Conservation (phyloP, 164 flowering plant genomes). For the Piper betle region DNA sequence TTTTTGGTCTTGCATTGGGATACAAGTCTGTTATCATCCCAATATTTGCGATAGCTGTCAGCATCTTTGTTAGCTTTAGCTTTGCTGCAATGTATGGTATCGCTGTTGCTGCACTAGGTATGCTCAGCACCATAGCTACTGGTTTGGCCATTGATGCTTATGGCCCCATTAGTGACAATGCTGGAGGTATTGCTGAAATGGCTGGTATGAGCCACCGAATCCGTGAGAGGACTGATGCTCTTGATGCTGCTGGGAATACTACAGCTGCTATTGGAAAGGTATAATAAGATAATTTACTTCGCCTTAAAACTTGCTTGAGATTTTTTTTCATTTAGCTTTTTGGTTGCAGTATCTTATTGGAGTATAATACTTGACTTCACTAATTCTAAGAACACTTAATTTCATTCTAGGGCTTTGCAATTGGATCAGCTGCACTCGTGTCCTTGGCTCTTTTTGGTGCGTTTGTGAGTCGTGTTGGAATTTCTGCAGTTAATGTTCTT, state of each 20-base stretch:
- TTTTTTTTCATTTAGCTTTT: neutral
- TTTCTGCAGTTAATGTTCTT: constrained; percentile 56
- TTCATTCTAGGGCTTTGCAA: constrained; percentile 55
- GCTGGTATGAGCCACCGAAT: constrained; percentile 81
- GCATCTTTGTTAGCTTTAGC: constrained; percentile 40
- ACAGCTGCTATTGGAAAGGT: constrained; percentile 66
- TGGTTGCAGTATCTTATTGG: neutral
- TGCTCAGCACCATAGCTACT: constrained; percentile 68
- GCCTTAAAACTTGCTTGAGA: neutral
- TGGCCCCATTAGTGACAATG: constrained; percentile 86
- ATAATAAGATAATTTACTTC: constrained; percentile 4
- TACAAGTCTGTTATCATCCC: constrained; percentile 38
- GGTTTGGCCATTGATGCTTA: constrained; percentile 79
- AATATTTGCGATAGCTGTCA: constrained; percentile 36
- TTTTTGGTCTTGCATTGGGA: too few species aligned
- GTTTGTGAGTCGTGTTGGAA: constrained; percentile 59
- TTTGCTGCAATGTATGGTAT: constrained; percentile 49
- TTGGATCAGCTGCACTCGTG: constrained; percentile 78
- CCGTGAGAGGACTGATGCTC: constrained; percentile 80
- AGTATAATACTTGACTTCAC: neutral
- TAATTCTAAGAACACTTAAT: neutral
- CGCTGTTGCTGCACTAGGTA: constrained; percentile 49
- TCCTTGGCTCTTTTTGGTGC: constrained; percentile 79
- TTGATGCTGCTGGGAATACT: constrained; percentile 85
- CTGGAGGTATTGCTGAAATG: constrained; percentile 91